Percentiles rank a stretch among this genome's conserved stretches.
Conservation (phyloP, 768 basidiomycete genomes). For the Pulveroboletus sp. region DNA sequence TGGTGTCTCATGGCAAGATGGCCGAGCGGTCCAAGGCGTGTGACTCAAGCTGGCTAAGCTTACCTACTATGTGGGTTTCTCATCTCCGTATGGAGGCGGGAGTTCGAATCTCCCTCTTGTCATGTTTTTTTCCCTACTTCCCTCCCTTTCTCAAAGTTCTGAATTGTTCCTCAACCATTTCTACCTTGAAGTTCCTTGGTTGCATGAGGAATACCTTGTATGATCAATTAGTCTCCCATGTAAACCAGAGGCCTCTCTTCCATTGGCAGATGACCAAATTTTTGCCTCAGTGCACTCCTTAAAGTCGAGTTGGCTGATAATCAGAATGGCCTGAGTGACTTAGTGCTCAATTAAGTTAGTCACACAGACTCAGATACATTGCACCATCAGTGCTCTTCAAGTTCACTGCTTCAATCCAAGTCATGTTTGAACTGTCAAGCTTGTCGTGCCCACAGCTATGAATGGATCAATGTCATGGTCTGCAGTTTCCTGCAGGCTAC, state of each 20-base stretch:
- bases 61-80: slow-evolving; percentile 29
- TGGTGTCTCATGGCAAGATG: slow-evolving; percentile 41
- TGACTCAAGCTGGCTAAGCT: slow-evolving; percentile 47
- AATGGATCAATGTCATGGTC: slow-evolving; percentile 20
- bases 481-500: no score
- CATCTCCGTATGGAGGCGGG: slow-evolving; percentile 32
- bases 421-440: slow-evolving; percentile 9
- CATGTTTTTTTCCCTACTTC: slow-evolving; percentile 20
- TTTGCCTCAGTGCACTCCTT: slow-evolving; percentile 17
- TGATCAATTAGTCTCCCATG: not conserved
- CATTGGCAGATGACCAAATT: slow-evolving; percentile 14
- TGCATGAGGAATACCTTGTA: slow-evolving; percentile 33
- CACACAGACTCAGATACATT: not conserved
- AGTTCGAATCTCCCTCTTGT: slow-evolving; percentile 36
- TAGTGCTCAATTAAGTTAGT: no score
- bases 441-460: slow-evolving; percentile 12
- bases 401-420: slow-evolving; percentile 16
- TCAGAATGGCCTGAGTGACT: no score
- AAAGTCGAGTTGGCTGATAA: slow-evolving; percentile 14
- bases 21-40: slow-evolving; percentile 63
- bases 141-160: not conserved
- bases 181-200: not conserved
- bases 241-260: not conserved
- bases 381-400: not conserved
- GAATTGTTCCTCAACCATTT: not conserved